Percentiles rank a stretch among this genome's conserved stretches.
Evolutionary conservation across 2,329 filamentous ascomycete species (phyloP).

Genomic region (Cordyceps militaris): DNA sequence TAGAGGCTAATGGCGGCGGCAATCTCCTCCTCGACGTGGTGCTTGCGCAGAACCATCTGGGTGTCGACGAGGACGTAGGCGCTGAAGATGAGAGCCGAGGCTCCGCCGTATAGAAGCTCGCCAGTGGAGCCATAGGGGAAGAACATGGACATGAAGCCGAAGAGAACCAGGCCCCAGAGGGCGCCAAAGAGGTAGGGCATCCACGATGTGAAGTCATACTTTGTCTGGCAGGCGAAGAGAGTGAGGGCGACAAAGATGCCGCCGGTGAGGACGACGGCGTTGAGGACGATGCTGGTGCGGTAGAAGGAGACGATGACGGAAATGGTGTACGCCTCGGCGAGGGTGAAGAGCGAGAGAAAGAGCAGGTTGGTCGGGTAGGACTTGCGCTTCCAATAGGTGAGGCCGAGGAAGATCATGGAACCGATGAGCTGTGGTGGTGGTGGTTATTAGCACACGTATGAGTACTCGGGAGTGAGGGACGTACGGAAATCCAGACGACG

Average conservation of each 20-base stretch:
- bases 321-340: conserved; percentile 88
- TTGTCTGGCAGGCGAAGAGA: conserved; percentile 90
- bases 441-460: not conserved
- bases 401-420: conserved; percentile 73
- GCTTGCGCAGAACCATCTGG: conserved; percentile 88
- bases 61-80: conserved; percentile 95
- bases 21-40: conserved; percentile 97
- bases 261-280: conserved; percentile 82
- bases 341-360: conserved; percentile 85
- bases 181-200: conserved; percentile 89
- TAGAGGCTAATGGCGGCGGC: conserved; percentile 92
- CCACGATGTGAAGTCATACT: conserved; percentile 98
- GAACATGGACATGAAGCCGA: conserved; percentile 88
- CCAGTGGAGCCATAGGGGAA: conserved; percentile 74
- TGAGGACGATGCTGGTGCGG: conserved; percentile 72
- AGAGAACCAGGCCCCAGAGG: conserved; percentile 84
- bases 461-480: conserved; percentile 20
- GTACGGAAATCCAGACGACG: conserved; percentile 76
- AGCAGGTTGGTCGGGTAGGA: conserved; percentile 91
- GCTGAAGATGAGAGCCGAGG: conserved; percentile 82
- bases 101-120: conserved; percentile 78
- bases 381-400: conserved; percentile 94
- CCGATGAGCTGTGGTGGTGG: conserved; percentile 55
- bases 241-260: conserved; percentile 75
- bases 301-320: conserved; percentile 91